A percentile compares a stretch with the other conserved stretches of the same genome.
Conservation (phyloP, 148 eudicot species). For the Fagopyrum esculentum region DNA sequence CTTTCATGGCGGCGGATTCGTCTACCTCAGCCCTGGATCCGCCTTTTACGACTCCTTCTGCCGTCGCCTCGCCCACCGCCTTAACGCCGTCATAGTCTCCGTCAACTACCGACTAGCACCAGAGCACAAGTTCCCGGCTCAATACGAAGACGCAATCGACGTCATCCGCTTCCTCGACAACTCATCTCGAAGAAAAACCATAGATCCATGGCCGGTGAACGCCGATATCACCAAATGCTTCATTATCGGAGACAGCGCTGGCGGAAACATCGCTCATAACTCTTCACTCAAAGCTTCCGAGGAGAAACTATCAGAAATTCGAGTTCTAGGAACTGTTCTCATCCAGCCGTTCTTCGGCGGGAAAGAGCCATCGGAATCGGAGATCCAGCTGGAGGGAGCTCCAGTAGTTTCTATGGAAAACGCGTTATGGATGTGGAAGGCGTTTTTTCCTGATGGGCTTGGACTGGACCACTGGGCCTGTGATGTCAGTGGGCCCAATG, state of each 20-base stretch:
- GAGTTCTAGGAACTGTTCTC: constrained; percentile 25
- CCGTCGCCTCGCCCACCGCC: constrained; percentile 12
- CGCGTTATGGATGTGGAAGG: constrained; percentile 34
- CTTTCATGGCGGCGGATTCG: constrained; percentile 21
- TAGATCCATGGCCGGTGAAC: background rate
- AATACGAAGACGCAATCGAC: constrained; percentile 15
- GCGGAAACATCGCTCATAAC: constrained; percentile 15
- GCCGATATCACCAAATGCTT: constrained; percentile 13
- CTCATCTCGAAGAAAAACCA: too few relatives aligned
- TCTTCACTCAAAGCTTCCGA: background rate
- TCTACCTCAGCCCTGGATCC: constrained; percentile 2
- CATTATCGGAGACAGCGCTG: constrained; percentile 18
- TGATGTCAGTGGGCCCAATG: constrained; percentile 30
- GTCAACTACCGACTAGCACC: constrained; percentile 19
- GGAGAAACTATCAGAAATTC: background rate
- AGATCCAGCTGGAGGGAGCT: constrained; percentile 16
- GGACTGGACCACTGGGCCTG: constrained; percentile 27
- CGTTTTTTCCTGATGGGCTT: constrained; percentile 24
- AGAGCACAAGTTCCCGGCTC: constrained; percentile 14
- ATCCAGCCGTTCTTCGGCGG: constrained; percentile 49
- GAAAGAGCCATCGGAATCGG: constrained; percentile 26
- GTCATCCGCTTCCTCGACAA: constrained; percentile 17
- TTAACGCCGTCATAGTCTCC: constrained; percentile 13
- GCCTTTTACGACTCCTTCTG: constrained; percentile 13
- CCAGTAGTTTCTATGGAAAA: constrained; percentile 11